Evolutionary conservation across 2,329 filamentous ascomycete genomes (phyloP).

Genomic region (Fusarium oxysporum): DNA sequence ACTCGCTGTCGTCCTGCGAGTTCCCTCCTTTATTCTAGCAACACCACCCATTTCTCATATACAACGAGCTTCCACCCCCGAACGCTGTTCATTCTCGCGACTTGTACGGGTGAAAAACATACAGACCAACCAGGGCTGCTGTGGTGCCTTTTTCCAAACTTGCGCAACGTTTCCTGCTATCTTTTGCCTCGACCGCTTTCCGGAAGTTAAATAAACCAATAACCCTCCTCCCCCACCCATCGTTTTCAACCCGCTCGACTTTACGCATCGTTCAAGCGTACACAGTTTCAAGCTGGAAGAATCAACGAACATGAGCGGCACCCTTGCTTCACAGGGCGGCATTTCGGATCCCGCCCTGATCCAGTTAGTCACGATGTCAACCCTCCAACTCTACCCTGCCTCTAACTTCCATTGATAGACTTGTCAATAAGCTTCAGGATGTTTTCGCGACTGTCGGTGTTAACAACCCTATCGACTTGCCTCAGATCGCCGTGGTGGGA

Average conservation of each 20-base stretch:
- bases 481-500: constrained; percentile 97
- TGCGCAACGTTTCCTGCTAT: constrained; percentile 29
- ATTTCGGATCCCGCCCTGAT: constrained; percentile 76
- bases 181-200: constrained; percentile 40
- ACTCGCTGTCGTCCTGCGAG: constrained; percentile 48
- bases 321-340: constrained; percentile 62
- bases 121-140: not conserved
- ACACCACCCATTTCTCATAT: constrained; percentile 42
- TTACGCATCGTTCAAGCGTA: constrained; percentile 17
- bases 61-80: constrained; percentile 20
- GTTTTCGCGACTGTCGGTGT: constrained; percentile 98
- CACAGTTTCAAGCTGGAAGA: constrained; percentile 14
- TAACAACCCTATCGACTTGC: constrained; percentile 98
- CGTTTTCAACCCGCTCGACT: constrained; percentile 24
- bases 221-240: constrained; percentile 23
- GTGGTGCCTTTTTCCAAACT: constrained; percentile 3
- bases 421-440: constrained; percentile 99
- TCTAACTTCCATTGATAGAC: constrained; percentile 58
- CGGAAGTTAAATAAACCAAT: constrained; percentile 26
- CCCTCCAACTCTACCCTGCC: constrained; percentile 25
- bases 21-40: constrained; percentile 48
- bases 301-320: constrained; percentile 49
- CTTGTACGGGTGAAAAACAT: constrained; percentile 1
- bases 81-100: constrained; percentile 8
- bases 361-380: constrained; percentile 59